Evolutionary conservation across 2,329 filamentous ascomycete species (phyloP), one percentile per base, ranked within the genome.

Genomic region (Exophiala sp.): DNA sequence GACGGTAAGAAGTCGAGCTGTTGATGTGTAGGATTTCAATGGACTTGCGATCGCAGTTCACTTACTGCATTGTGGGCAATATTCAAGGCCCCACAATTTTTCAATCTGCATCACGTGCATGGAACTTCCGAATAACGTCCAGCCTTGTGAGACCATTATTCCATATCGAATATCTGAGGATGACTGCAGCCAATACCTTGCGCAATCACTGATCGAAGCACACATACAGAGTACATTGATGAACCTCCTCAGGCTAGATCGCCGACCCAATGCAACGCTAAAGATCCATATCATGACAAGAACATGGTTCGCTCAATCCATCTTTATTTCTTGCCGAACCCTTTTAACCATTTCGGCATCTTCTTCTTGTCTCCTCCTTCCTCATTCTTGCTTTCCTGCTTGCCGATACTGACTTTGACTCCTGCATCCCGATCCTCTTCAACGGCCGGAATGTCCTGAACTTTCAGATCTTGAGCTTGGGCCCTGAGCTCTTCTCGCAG

Each of bases 291-390:
- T 45, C 21, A 11, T 41, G 20, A 32, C 10, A 10, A 12, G 42
- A 16, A 33, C 34, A 10, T 9, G 3, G 24, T 5, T 29, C 24
- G 24, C 24, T 35, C 14, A 14, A 14, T 35, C 16, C 9, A 33
- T 29, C 16, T 18, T 41, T 57, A 88, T 74, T 89, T 91, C 79
- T 88, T 91, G 6, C 82, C 83, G 29, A 84, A 77, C 51, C 87
- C 71, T 69, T 87, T 88, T 38, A 91, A 71, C 81, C 88, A 89
- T 68, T 88, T 90, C 16, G 87, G 86, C 62, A 84, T 64, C 55
- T 73, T 73, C 36, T 64, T 66, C 56, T 72, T 72, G 47, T 63
- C 62, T 20, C 66, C 65, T 43, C 63, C 56, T 24, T 65, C 67
- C 56, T 72, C 68, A 47, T 67, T 50, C 58, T 71, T 70, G 47